Evolutionary conservation across 2,329 filamentous ascomycete species (phyloP).

Genomic region (Cryoendolithus antarcticus): DNA sequence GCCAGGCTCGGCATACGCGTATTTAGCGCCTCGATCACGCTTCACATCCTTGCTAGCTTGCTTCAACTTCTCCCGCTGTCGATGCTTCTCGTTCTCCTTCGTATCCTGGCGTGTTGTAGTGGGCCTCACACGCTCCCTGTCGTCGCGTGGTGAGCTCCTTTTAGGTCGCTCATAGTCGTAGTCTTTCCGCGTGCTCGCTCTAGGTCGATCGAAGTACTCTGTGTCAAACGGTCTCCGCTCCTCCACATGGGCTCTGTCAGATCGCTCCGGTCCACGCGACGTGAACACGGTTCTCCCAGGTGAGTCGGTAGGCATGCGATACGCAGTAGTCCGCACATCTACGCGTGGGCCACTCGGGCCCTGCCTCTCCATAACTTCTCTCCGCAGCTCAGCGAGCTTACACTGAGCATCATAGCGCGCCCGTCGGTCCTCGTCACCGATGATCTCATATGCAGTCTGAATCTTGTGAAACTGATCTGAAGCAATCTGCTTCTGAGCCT

Average conservation of each 20-base stretch:
- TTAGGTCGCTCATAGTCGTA: conserved; percentile 27
- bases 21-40: conserved; percentile 27
- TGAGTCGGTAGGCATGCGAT: conserved; percentile 20
- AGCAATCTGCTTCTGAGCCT: conserved; percentile 62
- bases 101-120: conserved; percentile 6
- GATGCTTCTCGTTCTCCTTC: conserved; percentile 24
- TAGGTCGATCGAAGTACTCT: conserved; percentile 26
- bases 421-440: conserved; percentile 64
- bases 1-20: conserved; percentile 15
- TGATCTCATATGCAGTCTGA: conserved; percentile 82
- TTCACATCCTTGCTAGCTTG: conserved; percentile 28
- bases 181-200: conserved; percentile 26
- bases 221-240: conserved; percentile 19
- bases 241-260: conserved; percentile 15
- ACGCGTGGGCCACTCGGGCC: conserved; percentile 11
- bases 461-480: conserved; percentile 84
- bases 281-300: conserved; percentile 18
- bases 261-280: conserved; percentile 10
- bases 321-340: conserved; percentile 23
- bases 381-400: conserved; percentile 52
- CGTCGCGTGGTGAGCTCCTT: conserved; percentile 11
- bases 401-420: conserved; percentile 67
- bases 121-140: conserved; percentile 9
- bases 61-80: conserved; percentile 28
- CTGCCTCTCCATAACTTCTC: conserved; percentile 36